These are phyloP conservation scores for Rhodosporidiobolus sp. DNA, from an alignment of 768 basidiomycete genomes.

Conservation along the genomic window DNA sequence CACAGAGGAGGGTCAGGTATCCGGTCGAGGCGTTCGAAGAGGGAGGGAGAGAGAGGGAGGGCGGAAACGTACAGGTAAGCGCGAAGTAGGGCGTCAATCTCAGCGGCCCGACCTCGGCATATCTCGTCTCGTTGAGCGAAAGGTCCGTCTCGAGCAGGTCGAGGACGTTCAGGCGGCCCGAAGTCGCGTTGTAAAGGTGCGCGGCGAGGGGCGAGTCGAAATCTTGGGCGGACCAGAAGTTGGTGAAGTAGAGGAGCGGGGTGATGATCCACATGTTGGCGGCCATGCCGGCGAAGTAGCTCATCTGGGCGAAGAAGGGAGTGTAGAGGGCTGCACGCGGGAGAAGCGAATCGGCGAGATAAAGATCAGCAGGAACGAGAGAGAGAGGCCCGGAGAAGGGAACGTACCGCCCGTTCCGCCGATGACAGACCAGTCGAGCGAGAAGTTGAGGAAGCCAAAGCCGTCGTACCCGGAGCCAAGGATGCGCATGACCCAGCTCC, in stretches of 20 bases:
- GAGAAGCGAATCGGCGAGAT: neutral
- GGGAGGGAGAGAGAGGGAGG: neutral
- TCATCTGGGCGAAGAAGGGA: slow-evolving; percentile 42
- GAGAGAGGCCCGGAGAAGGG: no score
- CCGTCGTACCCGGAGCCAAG: slow-evolving; percentile 45
- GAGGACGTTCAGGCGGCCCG: slow-evolving; percentile 43
- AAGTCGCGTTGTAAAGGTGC: slow-evolving; percentile 42
- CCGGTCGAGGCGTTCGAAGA: neutral
- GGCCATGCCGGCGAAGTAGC: slow-evolving; percentile 43
- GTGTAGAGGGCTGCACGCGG: slow-evolving; percentile 33
- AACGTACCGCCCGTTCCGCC: slow-evolving; percentile 41
- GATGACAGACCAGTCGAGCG: slow-evolving; percentile 46
- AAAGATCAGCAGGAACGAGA: neutral
- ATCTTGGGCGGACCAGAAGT: slow-evolving; percentile 43
- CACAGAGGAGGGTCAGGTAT: slow-evolving; percentile 6
- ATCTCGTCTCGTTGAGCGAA: slow-evolving; percentile 43
- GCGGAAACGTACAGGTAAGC: neutral
- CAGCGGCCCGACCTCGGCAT: slow-evolving; percentile 40
- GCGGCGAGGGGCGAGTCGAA: slow-evolving; percentile 44
- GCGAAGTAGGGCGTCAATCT: slow-evolving; percentile 44
- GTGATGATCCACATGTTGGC: slow-evolving; percentile 44
- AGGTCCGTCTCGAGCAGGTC: slow-evolving; percentile 43
- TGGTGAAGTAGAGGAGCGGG: slow-evolving; percentile 44
- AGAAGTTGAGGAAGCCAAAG: slow-evolving; percentile 43
- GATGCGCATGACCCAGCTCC: slow-evolving; percentile 23